Conservation (phyloP, 345 rosid species). For the Ceriops decandra region DNA sequence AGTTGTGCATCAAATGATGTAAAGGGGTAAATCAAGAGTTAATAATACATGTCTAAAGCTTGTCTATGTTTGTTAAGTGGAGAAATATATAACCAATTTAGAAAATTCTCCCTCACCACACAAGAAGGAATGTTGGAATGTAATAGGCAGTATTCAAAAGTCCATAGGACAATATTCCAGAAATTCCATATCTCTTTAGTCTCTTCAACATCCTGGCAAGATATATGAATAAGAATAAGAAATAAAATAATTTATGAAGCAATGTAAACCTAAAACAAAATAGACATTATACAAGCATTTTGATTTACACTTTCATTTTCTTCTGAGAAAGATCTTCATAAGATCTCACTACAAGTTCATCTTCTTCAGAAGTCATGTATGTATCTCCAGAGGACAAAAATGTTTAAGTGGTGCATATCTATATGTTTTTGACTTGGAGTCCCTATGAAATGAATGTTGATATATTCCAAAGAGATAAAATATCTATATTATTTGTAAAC, state of each 20-base stretch:
- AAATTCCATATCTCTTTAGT: conserved; percentile 74
- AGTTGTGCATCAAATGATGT: too few species aligned
- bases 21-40: too few species aligned
- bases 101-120: conserved; percentile 54
- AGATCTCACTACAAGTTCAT: neutral
- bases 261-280: neutral
- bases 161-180: conserved; percentile 84
- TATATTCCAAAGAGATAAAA: neutral
- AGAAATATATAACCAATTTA: neutral
- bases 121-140: conserved; percentile 54
- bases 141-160: conserved; percentile 77
- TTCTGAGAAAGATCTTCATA: neutral
- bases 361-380: neutral
- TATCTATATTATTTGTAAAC: neutral
- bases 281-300: neutral
- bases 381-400: neutral
- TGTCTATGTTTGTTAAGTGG: neutral
- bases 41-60: too few species aligned
- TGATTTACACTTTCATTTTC: neutral
- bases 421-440: neutral
- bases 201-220: conserved; percentile 53
- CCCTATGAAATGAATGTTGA: neutral
- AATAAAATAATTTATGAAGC: neutral
- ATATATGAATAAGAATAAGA: conserved; percentile 3
- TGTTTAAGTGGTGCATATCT: neutral